Evolutionary conservation across 1,284 basidiomycete species (phyloP), one percentile per base, ranked within the genome.

Genomic region (Melampsora americana): DNA sequence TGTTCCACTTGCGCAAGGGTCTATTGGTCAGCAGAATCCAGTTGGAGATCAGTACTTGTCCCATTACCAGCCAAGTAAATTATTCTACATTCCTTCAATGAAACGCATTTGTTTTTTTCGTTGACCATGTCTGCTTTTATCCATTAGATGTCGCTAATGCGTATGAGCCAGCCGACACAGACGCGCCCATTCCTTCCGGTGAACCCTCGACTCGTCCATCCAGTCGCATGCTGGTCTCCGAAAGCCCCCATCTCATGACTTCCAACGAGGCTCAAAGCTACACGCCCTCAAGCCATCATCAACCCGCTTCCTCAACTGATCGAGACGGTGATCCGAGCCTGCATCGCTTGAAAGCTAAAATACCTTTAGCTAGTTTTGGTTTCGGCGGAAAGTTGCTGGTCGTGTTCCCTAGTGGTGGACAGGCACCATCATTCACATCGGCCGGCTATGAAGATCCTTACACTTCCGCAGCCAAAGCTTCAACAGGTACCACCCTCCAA

Each of bases 321-420:
- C 71, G 60, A 20, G 26, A n/a, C 42, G 65, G 59, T 30, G 72
- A 75, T 62, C 72, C 72, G 7, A 75, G 59, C 48, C 46, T 60
- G n/a, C 64, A 75, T 44, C 72, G 72, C 42, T 48, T 75, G 53
- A 59, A 30, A 1, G 32, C 53, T 20, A 68, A 60, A 30, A 42
- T 75, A n/a, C 46, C 72, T 42, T 48, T 75, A 4, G 89, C 87
- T 64, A 89, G 92, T 0, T 99, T 97, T 80, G 95, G 95, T 0
- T 99, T 95, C 80, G 93, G 95, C 18, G 95, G 95, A 61, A 89
- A 91, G 80, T 86, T 99, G 23, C 88, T 84, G 56, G 80, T 79
- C 26, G 78, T 92, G 26, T 88, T 75, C 12, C 72, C 74, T 12
- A 68, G 42, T 50, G 18, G 39, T 39, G 53, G 39, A 20, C 53